Percentiles rank a stretch among this genome's conserved stretches.
Evolutionary conservation across 768 basidiomycete species (phyloP).

Genomic region (Pholiota microspora): DNA sequence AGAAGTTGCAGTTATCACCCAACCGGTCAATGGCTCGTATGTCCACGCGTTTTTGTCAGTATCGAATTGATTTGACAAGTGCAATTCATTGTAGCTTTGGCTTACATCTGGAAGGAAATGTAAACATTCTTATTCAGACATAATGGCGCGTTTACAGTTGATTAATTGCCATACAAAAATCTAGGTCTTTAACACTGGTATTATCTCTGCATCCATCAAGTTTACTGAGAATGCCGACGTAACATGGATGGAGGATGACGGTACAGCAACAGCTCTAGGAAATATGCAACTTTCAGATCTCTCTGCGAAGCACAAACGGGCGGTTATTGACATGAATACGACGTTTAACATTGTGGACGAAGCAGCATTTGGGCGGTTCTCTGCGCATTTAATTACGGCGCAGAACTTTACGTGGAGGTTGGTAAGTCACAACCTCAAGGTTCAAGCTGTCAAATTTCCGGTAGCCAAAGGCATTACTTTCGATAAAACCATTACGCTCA

Average conservation of each 20-base stretch:
- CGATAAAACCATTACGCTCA: slow-evolving; percentile 55
- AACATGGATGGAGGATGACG: slow-evolving; percentile 52
- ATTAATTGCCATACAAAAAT: not conserved
- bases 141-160: not conserved
- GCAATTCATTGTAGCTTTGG: slow-evolving; percentile 39
- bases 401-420: slow-evolving; percentile 69
- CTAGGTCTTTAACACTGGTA: slow-evolving; percentile 66
- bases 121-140: slow-evolving; percentile 22
- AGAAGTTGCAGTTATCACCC: slow-evolving; percentile 46
- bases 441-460: slow-evolving; percentile 68
- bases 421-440: slow-evolving; percentile 50
- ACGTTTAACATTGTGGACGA: slow-evolving; percentile 56
- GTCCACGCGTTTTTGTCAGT: slow-evolving; percentile 19
- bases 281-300: slow-evolving; percentile 47
- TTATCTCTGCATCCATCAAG: slow-evolving; percentile 58
- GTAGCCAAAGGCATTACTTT: slow-evolving; percentile 64
- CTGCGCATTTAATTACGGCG: slow-evolving; percentile 61
- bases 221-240: slow-evolving; percentile 60
- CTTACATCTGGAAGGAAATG: slow-evolving; percentile 51
- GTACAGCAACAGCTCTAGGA: slow-evolving; percentile 51
- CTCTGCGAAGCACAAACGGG: slow-evolving; percentile 51
- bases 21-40: slow-evolving; percentile 57
- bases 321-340: slow-evolving; percentile 58
- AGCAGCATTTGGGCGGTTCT: slow-evolving; percentile 60
- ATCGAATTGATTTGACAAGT: not conserved